Evolutionary conservation across 805 yeast genomes (phyloP).

Genomic region (Saturnispora galanensis): DNA sequence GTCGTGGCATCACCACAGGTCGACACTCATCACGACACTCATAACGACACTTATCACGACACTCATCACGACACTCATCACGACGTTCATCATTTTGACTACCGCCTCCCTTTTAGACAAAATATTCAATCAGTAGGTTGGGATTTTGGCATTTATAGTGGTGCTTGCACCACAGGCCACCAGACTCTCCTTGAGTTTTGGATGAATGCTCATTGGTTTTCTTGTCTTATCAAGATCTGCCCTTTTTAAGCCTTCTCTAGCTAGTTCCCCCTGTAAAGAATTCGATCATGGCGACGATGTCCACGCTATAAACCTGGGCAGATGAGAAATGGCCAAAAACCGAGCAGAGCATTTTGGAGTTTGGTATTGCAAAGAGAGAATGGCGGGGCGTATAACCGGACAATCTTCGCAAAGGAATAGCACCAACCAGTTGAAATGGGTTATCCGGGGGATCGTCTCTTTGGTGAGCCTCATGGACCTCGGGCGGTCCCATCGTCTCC

Average conservation of each 20-base stretch:
- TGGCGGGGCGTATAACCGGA: conserved; percentile 2
- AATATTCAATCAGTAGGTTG: no score
- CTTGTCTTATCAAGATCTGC: no score
- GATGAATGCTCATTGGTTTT: no score
- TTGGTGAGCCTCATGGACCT: conserved; percentile 1
- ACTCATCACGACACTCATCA: no score
- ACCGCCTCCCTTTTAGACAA: no score
- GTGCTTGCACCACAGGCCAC: no score
- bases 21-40: no score
- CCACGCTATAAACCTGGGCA: conserved; percentile 4
- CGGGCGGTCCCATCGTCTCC: neutral
- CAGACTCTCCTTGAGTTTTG: no score
- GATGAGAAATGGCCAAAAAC: conserved; percentile 9
- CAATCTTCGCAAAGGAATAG: neutral
- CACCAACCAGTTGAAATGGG: neutral
- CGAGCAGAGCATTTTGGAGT: conserved; percentile 8
- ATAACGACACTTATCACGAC: no score
- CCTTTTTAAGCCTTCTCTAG: no score
- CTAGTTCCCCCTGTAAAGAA: neutral
- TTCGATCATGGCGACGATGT: conserved; percentile 5
- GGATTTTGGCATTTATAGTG: no score
- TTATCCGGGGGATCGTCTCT: conserved; percentile 9
- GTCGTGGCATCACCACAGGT: conserved; percentile 3
- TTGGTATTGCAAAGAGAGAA: conserved; percentile 7
- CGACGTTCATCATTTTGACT: no score